Conservation (phyloP, 768 basidiomycete genomes). For the Pisolithus albus region DNA sequence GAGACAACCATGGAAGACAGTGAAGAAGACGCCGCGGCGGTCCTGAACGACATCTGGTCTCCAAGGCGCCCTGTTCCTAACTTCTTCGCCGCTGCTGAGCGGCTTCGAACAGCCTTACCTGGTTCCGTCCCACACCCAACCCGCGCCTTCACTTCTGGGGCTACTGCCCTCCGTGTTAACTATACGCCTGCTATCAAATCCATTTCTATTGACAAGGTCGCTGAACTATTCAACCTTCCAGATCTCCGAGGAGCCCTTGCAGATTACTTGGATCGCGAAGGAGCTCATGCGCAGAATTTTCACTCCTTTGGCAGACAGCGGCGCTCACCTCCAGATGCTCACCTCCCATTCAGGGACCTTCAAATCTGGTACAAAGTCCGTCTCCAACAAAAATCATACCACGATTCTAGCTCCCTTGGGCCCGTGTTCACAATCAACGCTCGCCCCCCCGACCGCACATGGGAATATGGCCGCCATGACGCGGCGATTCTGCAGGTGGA, state of each 20-base stretch:
- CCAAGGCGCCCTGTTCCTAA: no score
- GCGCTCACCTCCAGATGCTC: neutral
- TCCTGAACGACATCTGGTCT: no score
- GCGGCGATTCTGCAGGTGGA: constrained; percentile 6
- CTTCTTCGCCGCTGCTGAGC: no score
- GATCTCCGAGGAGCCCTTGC: constrained; percentile 24
- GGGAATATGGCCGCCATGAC: constrained; percentile 18
- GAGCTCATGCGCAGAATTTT: neutral
- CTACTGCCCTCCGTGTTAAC: no score
- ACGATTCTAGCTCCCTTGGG: neutral
- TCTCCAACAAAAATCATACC: constrained; percentile 19
- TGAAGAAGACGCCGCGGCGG: no score
- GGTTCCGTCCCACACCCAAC: no score
- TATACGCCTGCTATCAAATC: no score
- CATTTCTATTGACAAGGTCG: constrained; percentile 16
- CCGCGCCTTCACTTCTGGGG: no score
- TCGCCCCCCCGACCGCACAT: constrained; percentile 10
- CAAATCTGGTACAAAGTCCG: constrained; percentile 22
- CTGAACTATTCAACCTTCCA: constrained; percentile 16
- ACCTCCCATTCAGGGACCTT: constrained; percentile 22
- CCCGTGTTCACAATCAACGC: constrained; percentile 13
- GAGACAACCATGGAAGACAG: no score
- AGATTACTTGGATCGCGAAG: constrained; percentile 11
- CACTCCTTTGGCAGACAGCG: constrained; percentile 5
- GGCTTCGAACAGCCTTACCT: no score